A percentile compares a stretch with the other conserved stretches of the same genome.
Evolutionary conservation across 169 alveolate genomes (phyloP).

Genomic region (Plasmodium berghei): DNA sequence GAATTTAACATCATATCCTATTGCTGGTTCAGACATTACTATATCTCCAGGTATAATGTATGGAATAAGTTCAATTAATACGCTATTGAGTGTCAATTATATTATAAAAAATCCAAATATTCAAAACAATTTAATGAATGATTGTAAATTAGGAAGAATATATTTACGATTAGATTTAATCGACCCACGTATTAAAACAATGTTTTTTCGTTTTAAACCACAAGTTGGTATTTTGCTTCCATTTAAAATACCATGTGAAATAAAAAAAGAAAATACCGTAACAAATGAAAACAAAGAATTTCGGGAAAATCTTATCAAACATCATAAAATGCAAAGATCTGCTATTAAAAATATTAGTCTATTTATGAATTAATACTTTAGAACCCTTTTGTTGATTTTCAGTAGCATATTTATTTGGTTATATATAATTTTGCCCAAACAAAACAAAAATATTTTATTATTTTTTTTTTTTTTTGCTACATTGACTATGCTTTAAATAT

Average conservation of each 20-base stretch:
- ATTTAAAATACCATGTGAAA: constrained; percentile 49
- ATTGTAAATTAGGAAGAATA: constrained; percentile 55
- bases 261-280: not conserved
- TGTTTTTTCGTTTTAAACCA: constrained; percentile 53
- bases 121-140: constrained; percentile 10
- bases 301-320: constrained; percentile 43
- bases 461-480: not conserved
- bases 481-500: too few relatives aligned
- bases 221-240: constrained; percentile 58
- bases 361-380: constrained; percentile 37
- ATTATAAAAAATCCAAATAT: constrained; percentile 7
- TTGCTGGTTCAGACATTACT: constrained; percentile 66
- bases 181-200: constrained; percentile 31
- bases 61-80: constrained; percentile 53
- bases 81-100: constrained; percentile 40
- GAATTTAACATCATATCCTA: constrained; percentile 35
- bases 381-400: not conserved
- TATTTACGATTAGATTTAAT: constrained; percentile 48
- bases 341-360: constrained; percentile 57
- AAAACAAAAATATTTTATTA: not conserved
- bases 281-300: constrained; percentile 22
- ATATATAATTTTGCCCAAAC: not conserved
- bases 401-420: not conserved
- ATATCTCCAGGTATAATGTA: constrained; percentile 73
- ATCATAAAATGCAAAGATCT: constrained; percentile 45